phyloP scores from a whole-genome alignment of 192 early-diverging fungal species.

The Podila clonocystis region DNA sequence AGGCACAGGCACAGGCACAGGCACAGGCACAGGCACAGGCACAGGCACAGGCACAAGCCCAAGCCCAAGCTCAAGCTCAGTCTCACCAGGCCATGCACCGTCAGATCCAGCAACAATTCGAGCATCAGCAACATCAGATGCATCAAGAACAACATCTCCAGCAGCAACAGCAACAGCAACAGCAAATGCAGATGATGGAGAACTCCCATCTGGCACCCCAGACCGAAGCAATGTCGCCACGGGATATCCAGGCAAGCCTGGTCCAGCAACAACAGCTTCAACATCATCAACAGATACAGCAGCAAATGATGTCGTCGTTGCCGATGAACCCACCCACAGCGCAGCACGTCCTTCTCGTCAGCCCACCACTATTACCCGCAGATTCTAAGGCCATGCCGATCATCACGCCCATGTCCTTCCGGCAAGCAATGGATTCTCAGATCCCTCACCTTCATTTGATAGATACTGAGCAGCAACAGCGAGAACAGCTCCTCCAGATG shows the following conservation, averaged over 20 bases:
- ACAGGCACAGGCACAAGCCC: not conserved
- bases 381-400: slow-evolving; percentile 17
- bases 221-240: slow-evolving; percentile 9
- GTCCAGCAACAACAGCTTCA: slow-evolving; percentile 6
- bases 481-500: slow-evolving; percentile 29
- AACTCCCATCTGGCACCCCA: slow-evolving; percentile 24
- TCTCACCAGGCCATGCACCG: slow-evolving; percentile 26
- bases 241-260: slow-evolving; percentile 18
- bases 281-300: slow-evolving; percentile 17
- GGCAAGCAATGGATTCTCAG: slow-evolving; percentile 18
- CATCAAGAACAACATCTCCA: slow-evolving; percentile 7
- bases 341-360: slow-evolving; percentile 25
- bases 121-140: slow-evolving; percentile 11
- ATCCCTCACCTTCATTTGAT: slow-evolving; percentile 22
- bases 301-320: slow-evolving; percentile 25
- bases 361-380: slow-evolving; percentile 21
- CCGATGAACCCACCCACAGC: slow-evolving; percentile 35
- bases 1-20: not conserved
- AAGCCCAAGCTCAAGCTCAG: not conserved
- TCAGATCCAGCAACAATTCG: slow-evolving; percentile 16
- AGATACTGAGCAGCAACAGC: slow-evolving; percentile 21
- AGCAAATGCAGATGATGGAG: slow-evolving; percentile 24
- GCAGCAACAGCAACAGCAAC: slow-evolving; percentile 32
- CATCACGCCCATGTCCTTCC: slow-evolving; percentile 18
- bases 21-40: not conserved